Evolutionary conservation across 495 filamentous ascomycete genomes (phyloP), one percentile per base, ranked within the genome.

Genomic region (Penicillium macrosclerotiorum): DNA sequence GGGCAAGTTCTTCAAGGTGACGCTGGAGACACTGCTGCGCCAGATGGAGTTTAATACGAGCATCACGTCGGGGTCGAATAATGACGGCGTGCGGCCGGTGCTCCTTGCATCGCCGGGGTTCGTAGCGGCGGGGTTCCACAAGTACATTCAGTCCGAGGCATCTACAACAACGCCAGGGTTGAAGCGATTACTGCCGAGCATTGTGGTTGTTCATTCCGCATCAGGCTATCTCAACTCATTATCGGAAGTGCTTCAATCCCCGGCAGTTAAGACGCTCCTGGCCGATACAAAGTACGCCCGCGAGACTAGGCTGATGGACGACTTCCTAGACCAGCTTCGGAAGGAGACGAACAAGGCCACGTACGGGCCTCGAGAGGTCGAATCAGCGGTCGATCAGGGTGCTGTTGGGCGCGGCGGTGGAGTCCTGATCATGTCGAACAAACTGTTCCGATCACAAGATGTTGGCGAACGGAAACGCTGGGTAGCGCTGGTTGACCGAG

Each of bases 51-150:
- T 91, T 57, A 75, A 74, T 38, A 71, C 70, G 37, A 71, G 64
- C 47, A 32, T 62, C 29, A 72, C 68, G 11, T 67, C 67, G 7
- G 60, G 63, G 30, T 63, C 57, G 17, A 65, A 53, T 52, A 65
- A 61, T 45, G 66, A 67, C 30, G 32, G 57, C 37, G 65, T 75
- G 5, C 71, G 83, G 42, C 89, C 90, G 0, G 67, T 96, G n/a
- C 75, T 98, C 16, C 74, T 98, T 17, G 93, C 90, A 8, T 90
- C 86, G 34, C 93, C 93, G 0, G 93, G 92, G 0, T 98, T 95
- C 55, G 80, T 85, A 5, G 92, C 93, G 1, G 65, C 80, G 3
- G 79, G 81, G 2, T 95, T 98, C 66, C 84, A 86, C 37, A 83
- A 82, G 29, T 86, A 86, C 67, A 89, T 96, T 52, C 79, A 89